phyloP scores from a whole-genome alignment of 116 monocot genomes.

The Phalaenopsis hybrid region DNA sequence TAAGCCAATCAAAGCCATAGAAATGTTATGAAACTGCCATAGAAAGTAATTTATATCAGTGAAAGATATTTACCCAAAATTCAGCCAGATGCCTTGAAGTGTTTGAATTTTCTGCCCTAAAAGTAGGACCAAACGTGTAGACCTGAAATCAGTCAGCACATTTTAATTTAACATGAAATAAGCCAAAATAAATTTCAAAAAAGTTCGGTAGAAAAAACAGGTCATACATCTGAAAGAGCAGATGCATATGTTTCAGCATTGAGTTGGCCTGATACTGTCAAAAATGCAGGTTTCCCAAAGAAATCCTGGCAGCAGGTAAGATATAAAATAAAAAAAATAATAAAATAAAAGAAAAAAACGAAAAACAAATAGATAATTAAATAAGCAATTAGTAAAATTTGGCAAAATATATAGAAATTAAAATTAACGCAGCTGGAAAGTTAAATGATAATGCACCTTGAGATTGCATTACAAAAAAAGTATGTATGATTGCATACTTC shows the following conservation, averaged over 20 bases:
- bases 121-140: constrained; percentile 97
- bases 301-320: constrained; percentile 53
- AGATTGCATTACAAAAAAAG: not conserved
- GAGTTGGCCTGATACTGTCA: constrained; percentile 95
- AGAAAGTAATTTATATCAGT: not conserved
- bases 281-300: constrained; percentile 95
- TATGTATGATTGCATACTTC: too few relatives aligned
- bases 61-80: constrained; percentile 74
- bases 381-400: not conserved
- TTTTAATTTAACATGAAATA: constrained; percentile 8
- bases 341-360: not conserved
- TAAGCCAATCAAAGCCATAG: not conserved
- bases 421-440: not conserved
- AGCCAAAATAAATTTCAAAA: not conserved
- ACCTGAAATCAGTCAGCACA: constrained; percentile 36
- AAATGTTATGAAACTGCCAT: constrained; percentile 7
- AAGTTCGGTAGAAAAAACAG: constrained; percentile 7
- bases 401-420: not conserved
- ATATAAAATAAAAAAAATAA: not conserved
- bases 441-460: not conserved
- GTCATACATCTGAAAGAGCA: constrained; percentile 85
- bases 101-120: constrained; percentile 97
- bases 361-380: not conserved
- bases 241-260: constrained; percentile 96
- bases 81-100: constrained; percentile 96